These are phyloP conservation scores for Aspergillus puulaauensis DNA, from an alignment of 2,329 filamentous ascomycete genomes.

Conservation along the genomic window DNA sequence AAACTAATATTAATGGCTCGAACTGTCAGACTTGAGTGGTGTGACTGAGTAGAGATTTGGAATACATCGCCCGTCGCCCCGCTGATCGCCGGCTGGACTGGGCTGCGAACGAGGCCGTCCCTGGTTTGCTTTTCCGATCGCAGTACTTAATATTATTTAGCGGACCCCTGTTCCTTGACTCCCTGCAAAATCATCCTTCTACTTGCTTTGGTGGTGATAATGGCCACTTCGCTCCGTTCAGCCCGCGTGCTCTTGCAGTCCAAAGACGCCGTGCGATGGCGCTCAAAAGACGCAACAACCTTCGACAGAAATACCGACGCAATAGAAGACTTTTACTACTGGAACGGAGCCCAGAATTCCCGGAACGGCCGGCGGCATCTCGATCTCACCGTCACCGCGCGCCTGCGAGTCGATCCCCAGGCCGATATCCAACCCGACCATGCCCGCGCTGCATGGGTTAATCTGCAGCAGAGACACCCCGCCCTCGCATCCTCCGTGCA, in stretches of 20 bases:
- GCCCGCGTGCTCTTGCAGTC: neutral
- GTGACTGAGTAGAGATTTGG: too few relatives aligned
- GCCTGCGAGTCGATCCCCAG: neutral
- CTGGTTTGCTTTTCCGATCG: too few relatives aligned
- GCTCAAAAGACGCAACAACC: neutral
- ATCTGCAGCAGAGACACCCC: neutral
- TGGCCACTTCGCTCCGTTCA: neutral
- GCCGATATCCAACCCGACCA: neutral
- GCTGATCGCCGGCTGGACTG: too few relatives aligned
- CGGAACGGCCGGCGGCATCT: neutral
- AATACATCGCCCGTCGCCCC: too few relatives aligned
- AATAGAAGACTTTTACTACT: neutral
- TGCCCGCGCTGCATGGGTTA: neutral
- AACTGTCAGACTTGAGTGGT: too few relatives aligned
- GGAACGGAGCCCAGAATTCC: neutral
- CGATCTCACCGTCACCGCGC: neutral
- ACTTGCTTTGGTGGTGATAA: too few relatives aligned
- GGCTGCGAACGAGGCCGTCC: too few relatives aligned
- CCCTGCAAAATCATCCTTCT: too few relatives aligned
- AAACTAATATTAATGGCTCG: too few relatives aligned
- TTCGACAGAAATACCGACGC: neutral
- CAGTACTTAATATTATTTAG: too few relatives aligned
- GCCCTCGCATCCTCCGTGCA: neutral
- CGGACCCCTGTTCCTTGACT: too few relatives aligned
- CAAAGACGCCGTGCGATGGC: neutral